These are phyloP conservation scores for Umbellularia californica DNA, from an alignment of 164 flowering plant species.

Conservation along the genomic window DNA sequence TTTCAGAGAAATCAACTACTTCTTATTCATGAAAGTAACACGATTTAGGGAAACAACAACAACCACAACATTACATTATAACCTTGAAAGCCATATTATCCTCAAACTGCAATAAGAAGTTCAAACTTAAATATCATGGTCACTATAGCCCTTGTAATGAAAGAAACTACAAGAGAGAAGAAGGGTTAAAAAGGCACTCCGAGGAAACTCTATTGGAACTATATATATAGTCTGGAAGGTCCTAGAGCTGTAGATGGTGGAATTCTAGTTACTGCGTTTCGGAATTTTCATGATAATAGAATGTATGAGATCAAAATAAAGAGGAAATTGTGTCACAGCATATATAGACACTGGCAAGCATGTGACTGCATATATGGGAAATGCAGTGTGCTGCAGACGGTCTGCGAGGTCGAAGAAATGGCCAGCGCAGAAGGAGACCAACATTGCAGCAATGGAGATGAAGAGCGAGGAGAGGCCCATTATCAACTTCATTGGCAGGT, in stretches of 20 bases:
- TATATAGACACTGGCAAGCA: neutral
- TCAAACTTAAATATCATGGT: too few species aligned
- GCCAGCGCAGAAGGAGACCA: slow-evolving; percentile 27
- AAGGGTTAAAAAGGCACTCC: too few species aligned
- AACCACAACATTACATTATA: too few species aligned
- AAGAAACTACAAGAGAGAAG: too few species aligned
- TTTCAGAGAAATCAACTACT: too few species aligned
- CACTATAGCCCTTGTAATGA: too few species aligned
- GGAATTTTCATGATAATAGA: neutral
- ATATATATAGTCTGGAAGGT: too few species aligned
- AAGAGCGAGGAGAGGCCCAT: slow-evolving; percentile 21
- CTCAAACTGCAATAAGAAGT: too few species aligned
- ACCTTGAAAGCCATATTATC: too few species aligned
- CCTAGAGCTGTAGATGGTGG: neutral
- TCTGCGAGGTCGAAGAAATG: slow-evolving; percentile 23
- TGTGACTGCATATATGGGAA: neutral
- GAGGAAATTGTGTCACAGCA: slow-evolving; percentile 2
- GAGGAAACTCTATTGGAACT: too few species aligned
- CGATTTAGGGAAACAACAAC: too few species aligned
- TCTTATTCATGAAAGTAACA: too few species aligned
- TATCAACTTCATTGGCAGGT: slow-evolving; percentile 12
- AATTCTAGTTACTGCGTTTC: neutral
- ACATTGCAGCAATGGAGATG: slow-evolving; percentile 20
- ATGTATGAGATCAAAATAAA: slow-evolving; percentile 2
- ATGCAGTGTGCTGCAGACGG: slow-evolving; percentile 3